phyloP scores from a whole-genome alignment of 305 asterid species.

The Salvia sclarea region DNA sequence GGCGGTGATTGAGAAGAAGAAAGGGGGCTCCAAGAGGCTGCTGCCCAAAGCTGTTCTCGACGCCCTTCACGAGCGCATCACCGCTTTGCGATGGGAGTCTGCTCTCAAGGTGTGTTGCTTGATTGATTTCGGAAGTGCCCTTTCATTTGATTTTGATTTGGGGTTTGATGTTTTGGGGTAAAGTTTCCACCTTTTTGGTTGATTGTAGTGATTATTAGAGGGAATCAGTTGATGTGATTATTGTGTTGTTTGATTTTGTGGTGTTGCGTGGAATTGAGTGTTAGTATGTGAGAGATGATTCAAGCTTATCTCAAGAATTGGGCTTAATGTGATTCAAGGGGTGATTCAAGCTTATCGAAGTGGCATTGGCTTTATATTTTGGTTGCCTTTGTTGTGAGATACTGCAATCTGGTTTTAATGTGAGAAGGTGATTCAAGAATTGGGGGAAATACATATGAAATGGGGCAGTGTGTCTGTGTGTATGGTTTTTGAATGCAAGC shows the following conservation, averaged over 20 bases:
- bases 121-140: not conserved
- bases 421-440: not conserved
- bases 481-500: no score
- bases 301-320: no score
- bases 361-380: no score
- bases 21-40: constrained; percentile 63
- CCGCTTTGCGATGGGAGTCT: constrained; percentile 94
- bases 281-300: no score
- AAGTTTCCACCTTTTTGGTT: not conserved
- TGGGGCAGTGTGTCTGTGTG: no score
- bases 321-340: no score
- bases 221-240: no score
- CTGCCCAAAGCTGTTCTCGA: constrained; percentile 79
- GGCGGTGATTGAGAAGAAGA: constrained; percentile 78
- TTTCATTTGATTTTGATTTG: constrained; percentile 5
- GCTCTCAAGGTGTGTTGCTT: constrained; percentile 67
- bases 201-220: no score
- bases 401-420: not conserved
- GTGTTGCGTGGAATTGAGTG: no score
- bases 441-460: not conserved
- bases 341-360: no score
- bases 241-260: no score
- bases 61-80: constrained; percentile 87
- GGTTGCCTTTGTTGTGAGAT: no score
- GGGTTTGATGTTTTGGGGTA: not conserved